Evolutionary conservation across 345 rosid species (phyloP).

Genomic region (Linum trigynum): DNA sequence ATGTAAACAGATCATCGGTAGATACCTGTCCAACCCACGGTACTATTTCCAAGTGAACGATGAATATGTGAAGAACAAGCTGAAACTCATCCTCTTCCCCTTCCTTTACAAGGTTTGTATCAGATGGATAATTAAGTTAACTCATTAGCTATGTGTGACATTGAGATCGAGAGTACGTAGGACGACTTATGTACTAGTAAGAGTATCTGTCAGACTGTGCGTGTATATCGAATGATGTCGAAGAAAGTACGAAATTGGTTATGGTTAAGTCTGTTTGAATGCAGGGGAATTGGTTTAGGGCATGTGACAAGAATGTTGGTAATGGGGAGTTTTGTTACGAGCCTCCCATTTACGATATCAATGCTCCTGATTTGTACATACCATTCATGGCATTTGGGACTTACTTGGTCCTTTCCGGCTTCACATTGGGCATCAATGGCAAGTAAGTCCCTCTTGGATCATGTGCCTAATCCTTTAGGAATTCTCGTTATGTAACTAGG

Average conservation of each 20-base stretch:
- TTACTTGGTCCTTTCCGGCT: conserved; percentile 12
- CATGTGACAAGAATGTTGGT: neutral
- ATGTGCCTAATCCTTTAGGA: too few relatives aligned
- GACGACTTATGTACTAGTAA: too few relatives aligned
- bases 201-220: too few relatives aligned
- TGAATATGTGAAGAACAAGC: conserved; percentile 15
- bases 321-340: conserved; percentile 3
- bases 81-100: conserved; percentile 16
- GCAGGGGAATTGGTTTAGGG: conserved; percentile 17
- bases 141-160: too few relatives aligned
- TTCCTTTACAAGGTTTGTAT: conserved; percentile 14
- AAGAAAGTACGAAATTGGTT: too few relatives aligned
- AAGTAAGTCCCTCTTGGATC: conserved; percentile 1
- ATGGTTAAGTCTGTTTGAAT: neutral
- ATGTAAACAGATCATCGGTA: neutral
- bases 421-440: conserved; percentile 11
- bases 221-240: too few relatives aligned
- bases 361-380: neutral
- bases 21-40: conserved; percentile 4
- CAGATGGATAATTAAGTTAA: too few relatives aligned
- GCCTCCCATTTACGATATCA: conserved; percentile 14
- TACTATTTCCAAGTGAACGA: conserved; percentile 20
- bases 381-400: conserved; percentile 21
- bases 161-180: too few relatives aligned
- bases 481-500: too few relatives aligned